These are phyloP conservation scores for Aspergillus sp. DNA, from an alignment of 2,329 filamentous ascomycete species.

Conservation along the genomic window DNA sequence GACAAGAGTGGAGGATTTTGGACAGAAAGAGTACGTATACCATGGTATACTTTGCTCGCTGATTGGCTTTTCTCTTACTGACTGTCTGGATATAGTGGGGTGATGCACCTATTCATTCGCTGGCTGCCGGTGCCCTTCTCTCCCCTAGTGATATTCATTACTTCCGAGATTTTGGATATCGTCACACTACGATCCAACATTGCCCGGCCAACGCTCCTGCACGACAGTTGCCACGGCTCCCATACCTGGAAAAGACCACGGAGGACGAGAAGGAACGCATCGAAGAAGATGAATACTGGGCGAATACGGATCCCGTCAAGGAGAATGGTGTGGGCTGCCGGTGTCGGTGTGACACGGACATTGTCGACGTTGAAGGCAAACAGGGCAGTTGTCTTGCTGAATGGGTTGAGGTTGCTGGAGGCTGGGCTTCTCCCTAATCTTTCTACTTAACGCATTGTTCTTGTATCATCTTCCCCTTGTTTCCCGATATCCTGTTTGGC, in stretches of 20 bases:
- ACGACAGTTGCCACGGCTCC: conserved; percentile 70
- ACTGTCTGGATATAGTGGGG: conserved; percentile 62
- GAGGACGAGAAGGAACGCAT: conserved; percentile 70
- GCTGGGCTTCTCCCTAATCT: conserved; percentile 60
- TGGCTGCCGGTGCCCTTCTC: conserved; percentile 83
- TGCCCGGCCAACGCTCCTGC: conserved; percentile 92
- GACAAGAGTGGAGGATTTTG: conserved; percentile 96
- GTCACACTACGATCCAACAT: conserved; percentile 97
- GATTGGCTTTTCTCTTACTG: background rate
- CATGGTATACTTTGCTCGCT: background rate
- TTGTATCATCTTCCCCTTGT: conserved; percentile 24
- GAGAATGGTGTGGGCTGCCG: conserved; percentile 96
- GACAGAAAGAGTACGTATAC: conserved; percentile 81
- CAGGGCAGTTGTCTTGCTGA: conserved; percentile 89
- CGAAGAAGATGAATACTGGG: conserved; percentile 97
- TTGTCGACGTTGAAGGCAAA: conserved; percentile 95
- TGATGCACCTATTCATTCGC: conserved; percentile 95
- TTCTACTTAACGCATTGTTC: conserved; percentile 10
- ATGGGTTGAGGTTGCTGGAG: conserved; percentile 95
- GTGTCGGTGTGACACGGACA: conserved; percentile 94
- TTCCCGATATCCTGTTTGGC: conserved; percentile 25
- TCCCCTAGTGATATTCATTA: conserved; percentile 83
- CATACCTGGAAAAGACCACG: conserved; percentile 75
- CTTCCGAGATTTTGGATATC: conserved; percentile 97
- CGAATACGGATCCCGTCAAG: conserved; percentile 72